phyloP scores from a whole-genome alignment of 2,329 filamentous ascomycete species.

The Raffaelea albimanens region DNA sequence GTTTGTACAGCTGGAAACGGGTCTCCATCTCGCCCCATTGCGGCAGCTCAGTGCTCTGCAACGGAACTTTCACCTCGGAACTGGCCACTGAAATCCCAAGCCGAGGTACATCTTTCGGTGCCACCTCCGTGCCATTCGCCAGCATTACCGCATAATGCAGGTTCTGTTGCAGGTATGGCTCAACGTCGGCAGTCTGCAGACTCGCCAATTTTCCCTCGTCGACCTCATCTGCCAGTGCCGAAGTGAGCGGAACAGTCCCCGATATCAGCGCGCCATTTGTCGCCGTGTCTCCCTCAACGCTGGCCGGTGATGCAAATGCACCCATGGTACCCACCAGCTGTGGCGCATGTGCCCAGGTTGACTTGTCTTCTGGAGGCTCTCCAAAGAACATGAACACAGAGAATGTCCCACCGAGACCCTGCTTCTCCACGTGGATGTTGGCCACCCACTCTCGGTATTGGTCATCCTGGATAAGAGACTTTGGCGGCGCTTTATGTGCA shows the following conservation, averaged over 20 bases:
- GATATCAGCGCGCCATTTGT: conserved; percentile 29
- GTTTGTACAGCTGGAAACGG: conserved; percentile 15
- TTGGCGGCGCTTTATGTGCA: background rate
- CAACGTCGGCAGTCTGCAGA: conserved; percentile 25
- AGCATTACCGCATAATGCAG: conserved; percentile 25
- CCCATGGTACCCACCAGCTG: conserved; percentile 55
- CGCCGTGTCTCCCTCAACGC: conserved; percentile 10
- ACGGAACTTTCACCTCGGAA: conserved; percentile 25
- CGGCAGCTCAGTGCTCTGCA: conserved; percentile 23
- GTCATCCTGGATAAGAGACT: conserved; percentile 25
- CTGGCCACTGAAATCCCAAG: conserved; percentile 27
- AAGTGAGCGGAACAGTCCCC: conserved; percentile 43
- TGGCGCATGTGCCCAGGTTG: conserved; percentile 39
- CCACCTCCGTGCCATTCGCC: conserved; percentile 18
- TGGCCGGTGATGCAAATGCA: conserved; percentile 33
- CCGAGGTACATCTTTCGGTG: conserved; percentile 20
- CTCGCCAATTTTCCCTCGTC: conserved; percentile 24
- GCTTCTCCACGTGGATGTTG: conserved; percentile 54
- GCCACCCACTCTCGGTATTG: conserved; percentile 57
- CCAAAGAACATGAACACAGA: conserved; percentile 62
- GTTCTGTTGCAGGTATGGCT: conserved; percentile 29
- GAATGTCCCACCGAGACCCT: conserved; percentile 52
- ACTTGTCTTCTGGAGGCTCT: conserved; percentile 29
- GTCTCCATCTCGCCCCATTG: conserved; percentile 21
- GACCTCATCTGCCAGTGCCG: conserved; percentile 34